Conservation (phyloP, 1,284 basidiomycete species). For the Moesziomyces aphidis region DNA sequence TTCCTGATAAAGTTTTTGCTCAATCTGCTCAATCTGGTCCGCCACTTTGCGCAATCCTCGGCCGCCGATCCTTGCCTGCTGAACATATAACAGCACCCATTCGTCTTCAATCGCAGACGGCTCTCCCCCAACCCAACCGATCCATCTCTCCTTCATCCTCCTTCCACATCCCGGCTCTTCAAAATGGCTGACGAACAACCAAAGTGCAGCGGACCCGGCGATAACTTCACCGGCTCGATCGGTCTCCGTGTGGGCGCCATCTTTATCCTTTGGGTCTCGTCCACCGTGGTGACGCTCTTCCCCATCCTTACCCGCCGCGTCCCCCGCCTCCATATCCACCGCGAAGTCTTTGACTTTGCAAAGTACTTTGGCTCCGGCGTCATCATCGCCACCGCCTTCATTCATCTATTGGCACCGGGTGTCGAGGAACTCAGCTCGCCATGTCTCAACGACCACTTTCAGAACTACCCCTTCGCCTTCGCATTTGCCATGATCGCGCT, state of each 20-base stretch:
- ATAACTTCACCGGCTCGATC: constrained; percentile 32
- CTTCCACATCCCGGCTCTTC: not conserved
- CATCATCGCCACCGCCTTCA: constrained; percentile 79
- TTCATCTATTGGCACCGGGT: constrained; percentile 67
- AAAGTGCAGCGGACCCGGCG: constrained; percentile 39
- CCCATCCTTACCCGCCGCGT: constrained; percentile 80
- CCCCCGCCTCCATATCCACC: constrained; percentile 62
- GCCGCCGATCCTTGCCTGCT: too few species aligned
- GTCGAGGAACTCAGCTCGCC: constrained; percentile 55
- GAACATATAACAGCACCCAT: not conserved
- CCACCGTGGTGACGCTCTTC: constrained; percentile 78
- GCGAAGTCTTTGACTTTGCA: constrained; percentile 73
- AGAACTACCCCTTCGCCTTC: constrained; percentile 58
- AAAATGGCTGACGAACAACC: constrained; percentile 32
- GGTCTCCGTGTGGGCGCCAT: constrained; percentile 77
- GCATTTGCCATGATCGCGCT: constrained; percentile 64
- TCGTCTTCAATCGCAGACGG: not conserved
- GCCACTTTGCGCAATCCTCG: not conserved
- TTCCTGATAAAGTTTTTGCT: constrained; percentile 7
- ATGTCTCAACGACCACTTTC: constrained; percentile 59
- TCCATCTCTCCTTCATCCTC: not conserved
- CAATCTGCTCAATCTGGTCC: not conserved
- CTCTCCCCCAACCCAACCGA: not conserved
- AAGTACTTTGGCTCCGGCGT: constrained; percentile 88
- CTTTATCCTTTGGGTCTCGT: constrained; percentile 80